A percentile compares a stretch with the other conserved stretches of the same genome.
Conservation (phyloP, 495 filamentous ascomycete genomes). For the Neurospora sp. region DNA sequence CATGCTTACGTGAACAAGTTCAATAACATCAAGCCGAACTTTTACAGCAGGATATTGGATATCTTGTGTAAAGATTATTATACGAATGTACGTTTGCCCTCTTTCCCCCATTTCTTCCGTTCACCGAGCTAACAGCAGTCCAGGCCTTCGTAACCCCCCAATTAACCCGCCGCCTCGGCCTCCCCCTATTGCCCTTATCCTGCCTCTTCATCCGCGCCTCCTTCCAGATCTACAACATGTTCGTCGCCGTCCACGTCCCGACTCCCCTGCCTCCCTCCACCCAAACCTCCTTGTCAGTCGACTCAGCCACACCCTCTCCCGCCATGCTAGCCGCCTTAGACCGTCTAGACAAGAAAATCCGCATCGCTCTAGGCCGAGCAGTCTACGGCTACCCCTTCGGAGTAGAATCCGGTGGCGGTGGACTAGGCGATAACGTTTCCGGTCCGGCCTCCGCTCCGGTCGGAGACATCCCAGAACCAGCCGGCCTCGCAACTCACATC, state of each 20-base stretch:
- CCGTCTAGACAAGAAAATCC: slow-evolving; percentile 64
- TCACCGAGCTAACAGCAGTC: slow-evolving; percentile 1
- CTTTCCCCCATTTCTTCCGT: not conserved
- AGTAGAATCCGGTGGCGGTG: slow-evolving; percentile 4
- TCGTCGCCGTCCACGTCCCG: slow-evolving; percentile 75
- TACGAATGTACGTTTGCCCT: slow-evolving; percentile 52
- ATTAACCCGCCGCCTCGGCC: slow-evolving; percentile 76
- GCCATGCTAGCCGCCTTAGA: slow-evolving; percentile 62
- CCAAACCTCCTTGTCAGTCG: slow-evolving; percentile 47
- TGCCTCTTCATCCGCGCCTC: slow-evolving; percentile 93
- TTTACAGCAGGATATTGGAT: slow-evolving; percentile 84
- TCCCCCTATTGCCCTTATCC: slow-evolving; percentile 84
- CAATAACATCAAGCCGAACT: slow-evolving; percentile 83
- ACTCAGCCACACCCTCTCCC: slow-evolving; percentile 46
- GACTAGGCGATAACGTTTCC: slow-evolving; percentile 5
- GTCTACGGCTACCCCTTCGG: slow-evolving; percentile 42
- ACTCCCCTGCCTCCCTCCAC: slow-evolving; percentile 61
- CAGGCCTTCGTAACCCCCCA: slow-evolving; percentile 77
- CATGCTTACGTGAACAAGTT: slow-evolving; percentile 98
- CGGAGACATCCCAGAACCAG: not conserved
- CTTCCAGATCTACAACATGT: slow-evolving; percentile 97
- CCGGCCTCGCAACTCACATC: slow-evolving; percentile 16
- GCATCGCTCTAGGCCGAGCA: slow-evolving; percentile 58
- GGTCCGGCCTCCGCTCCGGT: not conserved
- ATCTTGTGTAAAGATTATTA: slow-evolving; percentile 96